These are phyloP conservation scores for Microascus cirrosus DNA, from an alignment of 2,329 filamentous ascomycete species.

Conservation along the genomic window DNA sequence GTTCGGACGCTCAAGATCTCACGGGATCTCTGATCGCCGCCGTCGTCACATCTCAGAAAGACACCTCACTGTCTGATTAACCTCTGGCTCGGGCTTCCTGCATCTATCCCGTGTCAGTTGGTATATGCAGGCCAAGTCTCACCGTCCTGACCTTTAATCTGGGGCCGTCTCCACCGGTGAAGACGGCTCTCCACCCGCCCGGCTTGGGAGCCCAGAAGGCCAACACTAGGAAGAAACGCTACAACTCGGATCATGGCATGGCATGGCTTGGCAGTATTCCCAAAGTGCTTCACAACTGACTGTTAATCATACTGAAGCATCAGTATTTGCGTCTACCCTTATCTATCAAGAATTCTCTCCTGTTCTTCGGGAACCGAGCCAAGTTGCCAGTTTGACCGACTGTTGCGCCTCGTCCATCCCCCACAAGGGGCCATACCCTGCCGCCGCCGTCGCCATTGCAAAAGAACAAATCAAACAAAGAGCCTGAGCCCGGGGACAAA, in stretches of 20 bases:
- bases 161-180: conserved; percentile 5
- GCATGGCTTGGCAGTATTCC: neutral
- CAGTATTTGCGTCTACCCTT: neutral
- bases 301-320: neutral
- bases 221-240: neutral
- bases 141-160: conserved; percentile 3
- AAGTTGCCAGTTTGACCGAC: neutral
- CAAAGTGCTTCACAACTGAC: neutral
- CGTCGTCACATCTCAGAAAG: neutral
- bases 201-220: neutral
- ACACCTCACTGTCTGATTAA: neutral
- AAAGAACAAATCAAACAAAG: neutral
- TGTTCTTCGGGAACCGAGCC: neutral
- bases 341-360: neutral
- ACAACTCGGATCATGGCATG: neutral
- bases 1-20: neutral
- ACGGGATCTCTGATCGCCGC: neutral
- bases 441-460: neutral
- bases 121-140: neutral
- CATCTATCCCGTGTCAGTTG: conserved; percentile 1
- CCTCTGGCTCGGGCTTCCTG: neutral
- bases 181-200: neutral
- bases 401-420: neutral
- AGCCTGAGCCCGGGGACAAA: neutral
- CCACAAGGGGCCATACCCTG: neutral